Conservation (phyloP, 2,329 filamentous ascomycete genomes). For the Exserohilum rostratum region DNA sequence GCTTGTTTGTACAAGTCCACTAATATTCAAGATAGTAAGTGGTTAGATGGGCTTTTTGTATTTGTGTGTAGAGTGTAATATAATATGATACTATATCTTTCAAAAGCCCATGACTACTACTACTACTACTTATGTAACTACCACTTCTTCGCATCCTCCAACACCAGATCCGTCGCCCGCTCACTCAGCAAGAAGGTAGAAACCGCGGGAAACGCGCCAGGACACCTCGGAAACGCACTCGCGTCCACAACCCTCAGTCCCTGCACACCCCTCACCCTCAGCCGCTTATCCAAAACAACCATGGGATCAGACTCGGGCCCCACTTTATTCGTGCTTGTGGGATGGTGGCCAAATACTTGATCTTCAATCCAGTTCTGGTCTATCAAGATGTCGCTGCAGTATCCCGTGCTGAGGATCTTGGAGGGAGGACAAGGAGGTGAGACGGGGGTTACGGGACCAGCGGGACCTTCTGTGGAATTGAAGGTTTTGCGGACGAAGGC, state of each 20-base stretch:
- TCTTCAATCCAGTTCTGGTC: conserved; percentile 29
- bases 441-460: conserved; percentile 37
- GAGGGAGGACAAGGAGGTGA: conserved; percentile 49
- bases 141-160: conserved; percentile 20
- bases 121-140: neutral
- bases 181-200: conserved; percentile 52
- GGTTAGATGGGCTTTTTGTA: too few species aligned
- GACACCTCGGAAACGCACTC: conserved; percentile 37
- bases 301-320: conserved; percentile 33
- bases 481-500: conserved; percentile 64
- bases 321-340: conserved; percentile 27
- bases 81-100: too few species aligned
- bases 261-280: conserved; percentile 53
- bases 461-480: conserved; percentile 59
- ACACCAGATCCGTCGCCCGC: conserved; percentile 26
- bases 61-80: too few species aligned
- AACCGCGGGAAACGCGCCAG: conserved; percentile 59
- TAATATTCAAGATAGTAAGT: too few species aligned
- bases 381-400: conserved; percentile 19
- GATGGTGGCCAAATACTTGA: conserved; percentile 29
- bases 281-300: conserved; percentile 44
- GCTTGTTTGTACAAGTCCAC: neutral
- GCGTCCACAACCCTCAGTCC: conserved; percentile 55
- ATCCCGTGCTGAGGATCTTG: conserved; percentile 32
- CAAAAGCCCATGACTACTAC: too few species aligned